A percentile compares a stretch with the other conserved stretches of the same genome.
These are phyloP conservation scores for Helianthus tuberosus DNA, from an alignment of 129 eudicot species.

Conservation along the genomic window DNA sequence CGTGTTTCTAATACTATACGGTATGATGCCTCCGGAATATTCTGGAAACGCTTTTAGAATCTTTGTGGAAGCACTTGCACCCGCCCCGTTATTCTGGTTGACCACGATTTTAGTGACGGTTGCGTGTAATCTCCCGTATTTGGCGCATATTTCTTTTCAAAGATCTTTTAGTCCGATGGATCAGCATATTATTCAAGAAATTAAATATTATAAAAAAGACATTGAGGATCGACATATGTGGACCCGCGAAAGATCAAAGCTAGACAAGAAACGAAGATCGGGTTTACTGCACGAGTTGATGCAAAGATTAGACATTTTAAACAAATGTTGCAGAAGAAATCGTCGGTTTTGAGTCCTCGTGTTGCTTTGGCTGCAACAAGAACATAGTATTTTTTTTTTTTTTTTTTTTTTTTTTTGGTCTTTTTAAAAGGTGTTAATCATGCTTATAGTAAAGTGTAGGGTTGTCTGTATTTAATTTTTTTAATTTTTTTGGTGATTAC, in stretches of 20 bases:
- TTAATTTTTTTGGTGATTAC: too few species aligned
- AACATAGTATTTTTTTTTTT: not conserved
- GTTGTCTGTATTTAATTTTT: too few species aligned
- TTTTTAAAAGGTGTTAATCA: too few species aligned
- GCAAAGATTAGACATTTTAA: constrained; percentile 70
- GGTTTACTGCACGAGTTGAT: constrained; percentile 51
- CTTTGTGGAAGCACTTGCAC: constrained; percentile 73
- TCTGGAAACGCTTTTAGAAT: constrained; percentile 58
- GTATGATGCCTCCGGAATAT: constrained; percentile 46
- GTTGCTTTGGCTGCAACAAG: constrained; percentile 33
- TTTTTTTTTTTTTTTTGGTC: too few species aligned
- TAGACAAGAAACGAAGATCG: constrained; percentile 55
- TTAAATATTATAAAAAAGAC: constrained; percentile 77
- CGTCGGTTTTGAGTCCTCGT: constrained; percentile 45
- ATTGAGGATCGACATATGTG: constrained; percentile 82
- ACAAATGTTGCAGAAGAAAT: constrained; percentile 63
- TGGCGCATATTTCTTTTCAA: constrained; percentile 83
- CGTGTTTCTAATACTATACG: constrained; percentile 63
- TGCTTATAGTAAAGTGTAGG: too few species aligned
- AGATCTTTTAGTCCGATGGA: constrained; percentile 86
- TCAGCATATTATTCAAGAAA: constrained; percentile 95
- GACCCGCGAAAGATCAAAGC: constrained; percentile 76
- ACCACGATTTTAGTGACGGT: constrained; percentile 66
- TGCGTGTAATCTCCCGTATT: constrained; percentile 77
- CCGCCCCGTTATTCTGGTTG: constrained; percentile 81